Evolutionary conservation across 768 basidiomycete genomes (phyloP).

Genomic region (Amanita rimosa): DNA sequence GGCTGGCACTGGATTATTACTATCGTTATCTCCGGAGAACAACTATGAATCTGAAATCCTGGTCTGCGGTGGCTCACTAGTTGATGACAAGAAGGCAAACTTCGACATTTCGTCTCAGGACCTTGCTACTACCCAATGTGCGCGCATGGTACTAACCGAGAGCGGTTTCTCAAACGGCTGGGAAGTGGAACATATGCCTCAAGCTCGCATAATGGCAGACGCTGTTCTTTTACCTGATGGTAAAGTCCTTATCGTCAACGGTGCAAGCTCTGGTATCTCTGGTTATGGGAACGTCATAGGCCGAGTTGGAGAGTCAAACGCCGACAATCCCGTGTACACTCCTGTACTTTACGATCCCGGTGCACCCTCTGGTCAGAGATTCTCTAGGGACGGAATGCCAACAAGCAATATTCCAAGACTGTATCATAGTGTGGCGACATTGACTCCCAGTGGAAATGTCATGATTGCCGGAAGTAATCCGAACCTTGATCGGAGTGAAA

Average conservation of each 20-base stretch:
- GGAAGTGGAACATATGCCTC: constrained; percentile 67
- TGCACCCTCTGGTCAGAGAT: constrained; percentile 43
- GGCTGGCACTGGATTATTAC: constrained; percentile 63
- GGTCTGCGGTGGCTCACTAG: constrained; percentile 65
- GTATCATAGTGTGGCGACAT: constrained; percentile 77
- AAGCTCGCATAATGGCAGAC: constrained; percentile 68
- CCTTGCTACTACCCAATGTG: constrained; percentile 63
- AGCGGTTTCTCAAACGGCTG: constrained; percentile 58
- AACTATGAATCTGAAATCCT: constrained; percentile 59
- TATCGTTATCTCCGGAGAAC: constrained; percentile 55
- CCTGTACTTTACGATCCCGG: constrained; percentile 62
- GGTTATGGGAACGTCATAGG: constrained; percentile 66
- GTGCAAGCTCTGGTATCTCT: constrained; percentile 60
- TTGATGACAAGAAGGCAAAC: constrained; percentile 48
- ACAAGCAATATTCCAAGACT: constrained; percentile 59
- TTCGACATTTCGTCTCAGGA: constrained; percentile 64
- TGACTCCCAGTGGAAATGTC: constrained; percentile 59
- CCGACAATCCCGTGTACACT: constrained; percentile 56
- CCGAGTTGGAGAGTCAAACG: constrained; percentile 69
- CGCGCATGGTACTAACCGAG: constrained; percentile 53
- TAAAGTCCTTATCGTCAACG: constrained; percentile 64
- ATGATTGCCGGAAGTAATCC: constrained; percentile 83
- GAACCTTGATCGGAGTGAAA: constrained; percentile 66
- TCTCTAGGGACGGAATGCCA: constrained; percentile 45
- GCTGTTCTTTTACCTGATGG: constrained; percentile 76